These are phyloP conservation scores for Globisporangium abappressorium DNA, from an alignment of 352 stramenopile genomes.

Conservation along the genomic window DNA sequence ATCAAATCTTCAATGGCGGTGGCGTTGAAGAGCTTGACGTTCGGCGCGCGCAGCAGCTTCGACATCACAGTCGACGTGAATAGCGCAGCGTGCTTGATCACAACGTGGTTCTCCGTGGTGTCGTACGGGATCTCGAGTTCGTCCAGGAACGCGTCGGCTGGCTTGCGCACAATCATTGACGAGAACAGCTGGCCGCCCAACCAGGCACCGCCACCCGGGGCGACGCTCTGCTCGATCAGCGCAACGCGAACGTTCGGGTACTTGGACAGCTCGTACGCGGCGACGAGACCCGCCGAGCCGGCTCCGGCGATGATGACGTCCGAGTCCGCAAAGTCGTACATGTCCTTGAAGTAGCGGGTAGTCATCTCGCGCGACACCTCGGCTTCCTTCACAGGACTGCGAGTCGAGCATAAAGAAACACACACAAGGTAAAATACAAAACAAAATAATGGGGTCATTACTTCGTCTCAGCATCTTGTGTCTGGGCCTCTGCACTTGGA, in stretches of 20 bases:
- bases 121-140: slow-evolving; percentile 71
- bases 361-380: slow-evolving; percentile 70
- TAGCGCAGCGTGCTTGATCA: slow-evolving; percentile 63
- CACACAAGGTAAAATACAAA: slow-evolving; percentile 6
- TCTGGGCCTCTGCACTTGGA: not conserved
- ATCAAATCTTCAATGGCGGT: slow-evolving; percentile 71
- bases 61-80: slow-evolving; percentile 68
- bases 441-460: slow-evolving; percentile 5
- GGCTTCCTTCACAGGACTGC: slow-evolving; percentile 58
- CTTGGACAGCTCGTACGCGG: slow-evolving; percentile 65
- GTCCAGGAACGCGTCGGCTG: slow-evolving; percentile 54
- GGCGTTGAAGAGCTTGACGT: slow-evolving; percentile 74
- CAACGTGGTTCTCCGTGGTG: slow-evolving; percentile 56
- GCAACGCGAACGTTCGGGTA: slow-evolving; percentile 53
- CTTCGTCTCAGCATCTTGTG: not conserved
- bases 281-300: slow-evolving; percentile 52
- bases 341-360: slow-evolving; percentile 71
- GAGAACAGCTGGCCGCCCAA: slow-evolving; percentile 64
- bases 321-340: slow-evolving; percentile 70
- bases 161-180: slow-evolving; percentile 69
- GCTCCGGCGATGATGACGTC: slow-evolving; percentile 65
- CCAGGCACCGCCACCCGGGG: slow-evolving; percentile 53
- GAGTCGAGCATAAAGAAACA: not conserved
- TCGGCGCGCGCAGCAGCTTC: slow-evolving; percentile 51
- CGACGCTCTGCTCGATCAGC: slow-evolving; percentile 62